Percentiles rank a stretch among this genome's conserved stretches.
Evolutionary conservation across 345 rosid species (phyloP).

Genomic region (Sonneratia alba): DNA sequence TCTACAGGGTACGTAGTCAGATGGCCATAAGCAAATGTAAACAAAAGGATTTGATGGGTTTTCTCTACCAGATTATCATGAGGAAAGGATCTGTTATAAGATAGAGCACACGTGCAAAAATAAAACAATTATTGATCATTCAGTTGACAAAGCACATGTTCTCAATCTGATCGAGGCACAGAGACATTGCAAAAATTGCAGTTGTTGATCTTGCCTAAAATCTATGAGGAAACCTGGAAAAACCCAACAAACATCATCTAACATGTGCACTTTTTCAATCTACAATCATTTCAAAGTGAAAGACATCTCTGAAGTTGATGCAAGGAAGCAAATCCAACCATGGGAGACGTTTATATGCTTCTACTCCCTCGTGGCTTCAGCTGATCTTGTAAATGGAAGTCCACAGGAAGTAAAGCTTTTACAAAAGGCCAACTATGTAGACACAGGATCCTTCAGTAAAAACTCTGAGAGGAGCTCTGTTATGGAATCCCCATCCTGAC

Average conservation of each 20-base stretch:
- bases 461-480: background rate
- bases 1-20: background rate
- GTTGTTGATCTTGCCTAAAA: background rate
- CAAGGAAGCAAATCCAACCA: background rate
- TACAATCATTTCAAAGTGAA: too few relatives aligned
- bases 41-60: too few relatives aligned
- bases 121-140: background rate
- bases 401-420: background rate
- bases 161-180: too few relatives aligned
- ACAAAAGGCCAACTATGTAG: background rate
- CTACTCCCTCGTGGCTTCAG: background rate
- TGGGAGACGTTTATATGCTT: background rate
- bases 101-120: too few relatives aligned
- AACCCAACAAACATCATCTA: background rate
- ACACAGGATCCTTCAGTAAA: background rate
- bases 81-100: background rate
- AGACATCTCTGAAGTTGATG: background rate
- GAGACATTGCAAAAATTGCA: background rate
- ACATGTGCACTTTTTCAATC: too few relatives aligned
- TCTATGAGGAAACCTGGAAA: background rate
- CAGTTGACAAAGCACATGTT: background rate
- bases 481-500: too few relatives aligned
- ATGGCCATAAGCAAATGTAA: background rate
- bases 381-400: background rate
- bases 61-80: background rate